phyloP scores from a whole-genome alignment of 2,329 filamentous ascomycete species.

The Beauveria australis region DNA sequence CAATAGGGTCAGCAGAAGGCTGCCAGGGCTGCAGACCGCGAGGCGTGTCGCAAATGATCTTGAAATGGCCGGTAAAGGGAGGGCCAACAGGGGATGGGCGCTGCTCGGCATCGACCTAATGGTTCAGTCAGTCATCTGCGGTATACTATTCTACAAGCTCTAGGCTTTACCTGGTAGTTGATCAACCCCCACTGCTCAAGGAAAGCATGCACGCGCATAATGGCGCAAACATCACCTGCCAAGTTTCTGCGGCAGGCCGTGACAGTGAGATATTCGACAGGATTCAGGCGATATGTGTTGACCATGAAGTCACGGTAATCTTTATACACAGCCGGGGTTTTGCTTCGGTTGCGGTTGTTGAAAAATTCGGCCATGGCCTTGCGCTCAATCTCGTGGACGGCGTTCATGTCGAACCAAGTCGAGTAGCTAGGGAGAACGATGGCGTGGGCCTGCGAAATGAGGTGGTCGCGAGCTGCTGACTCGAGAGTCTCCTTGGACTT shows the following conservation, averaged over 20 bases:
- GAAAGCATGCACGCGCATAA: constrained; percentile 97
- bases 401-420: constrained; percentile 98
- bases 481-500: constrained; percentile 78
- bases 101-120: constrained; percentile 88
- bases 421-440: constrained; percentile 97
- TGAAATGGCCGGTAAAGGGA: constrained; percentile 95
- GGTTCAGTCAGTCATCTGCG: neutral
- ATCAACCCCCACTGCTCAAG: constrained; percentile 98
- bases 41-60: constrained; percentile 90
- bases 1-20: constrained; percentile 68
- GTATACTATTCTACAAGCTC: neutral
- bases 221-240: constrained; percentile 95
- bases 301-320: constrained; percentile 99
- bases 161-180: constrained; percentile 76
- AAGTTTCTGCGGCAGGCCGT: constrained; percentile 92
- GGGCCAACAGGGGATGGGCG: constrained; percentile 91
- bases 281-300: constrained; percentile 96
- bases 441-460: constrained; percentile 87
- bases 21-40: constrained; percentile 93
- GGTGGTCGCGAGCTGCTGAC: constrained; percentile 79
- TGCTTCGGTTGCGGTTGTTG: constrained; percentile 96
- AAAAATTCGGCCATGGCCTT: constrained; percentile 97
- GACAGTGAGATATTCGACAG: constrained; percentile 91
- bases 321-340: constrained; percentile 94
- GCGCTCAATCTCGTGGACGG: constrained; percentile 81